Base-by-base conservation (phyloP, 305 asterid genomes). In the Fraxinus latifolia region DNA sequence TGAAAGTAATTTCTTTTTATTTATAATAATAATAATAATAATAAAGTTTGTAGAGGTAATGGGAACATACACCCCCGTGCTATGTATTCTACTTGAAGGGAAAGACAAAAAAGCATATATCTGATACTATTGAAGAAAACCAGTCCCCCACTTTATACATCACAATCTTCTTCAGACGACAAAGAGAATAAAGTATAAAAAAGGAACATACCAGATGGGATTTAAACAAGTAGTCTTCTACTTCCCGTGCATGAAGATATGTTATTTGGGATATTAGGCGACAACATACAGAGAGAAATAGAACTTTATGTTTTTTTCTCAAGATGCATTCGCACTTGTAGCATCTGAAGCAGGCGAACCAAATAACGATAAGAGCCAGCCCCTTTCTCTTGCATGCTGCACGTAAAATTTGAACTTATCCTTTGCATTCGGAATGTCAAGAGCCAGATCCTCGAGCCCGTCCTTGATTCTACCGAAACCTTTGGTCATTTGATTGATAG, bases 401-500 rank as follows among this genome's bases (percentile, higher is more conserved):
- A 88, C 79, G 31, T 96, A 96, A 72, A 90, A 87, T 14, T 79
- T 76, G 80, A 96, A 93, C 82, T 96, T 96, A 3, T 92, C 97
- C 83, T 88, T 90, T 0, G 99, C 99, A 50, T 92, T 94, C 0
- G 99, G 99, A 39, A 94, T 93, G 85, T 96, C 99, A 0, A 96
- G 99, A 7, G 98, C 98, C 78, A 96, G 89, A 68, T 96, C 98
- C 4, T 93, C 98, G 0, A 96, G 93, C 86, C 97, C 96, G 15
- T 94, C 99, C 86, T 87, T 92, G 84, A 94, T 90, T 90, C 98
- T 90, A 65, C 91, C 87, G 27, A 90, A 93, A n/a, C 99, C 99
- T 80, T 96, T 96, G 7, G 93, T 93, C 97, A 96, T 93, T 93
- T 96, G 98, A 79, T 94, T 96, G 80, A 86, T 92, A 7, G 99